Conservation (phyloP, 2,329 filamentous ascomycete species). For the Clonostachys sp. region DNA sequence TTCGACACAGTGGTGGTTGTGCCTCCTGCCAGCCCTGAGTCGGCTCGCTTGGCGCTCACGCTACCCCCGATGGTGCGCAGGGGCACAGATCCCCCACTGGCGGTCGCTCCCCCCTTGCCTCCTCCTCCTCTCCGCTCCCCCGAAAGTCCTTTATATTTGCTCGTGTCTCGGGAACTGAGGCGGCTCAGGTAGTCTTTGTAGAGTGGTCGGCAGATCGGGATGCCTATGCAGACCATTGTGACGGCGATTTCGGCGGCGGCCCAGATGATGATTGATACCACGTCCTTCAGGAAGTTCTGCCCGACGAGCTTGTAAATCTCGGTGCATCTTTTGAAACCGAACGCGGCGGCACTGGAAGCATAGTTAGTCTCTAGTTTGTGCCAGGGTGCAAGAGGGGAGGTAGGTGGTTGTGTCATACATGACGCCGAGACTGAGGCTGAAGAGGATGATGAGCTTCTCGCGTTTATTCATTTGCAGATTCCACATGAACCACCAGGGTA, state of each 20-base stretch:
- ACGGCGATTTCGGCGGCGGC: slow-evolving; percentile 29
- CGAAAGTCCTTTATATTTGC: neutral
- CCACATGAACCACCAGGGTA: slow-evolving; percentile 40
- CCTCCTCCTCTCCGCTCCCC: no score
- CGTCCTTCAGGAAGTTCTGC: slow-evolving; percentile 17
- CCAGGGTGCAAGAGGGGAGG: slow-evolving; percentile 12
- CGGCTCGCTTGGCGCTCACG: neutral
- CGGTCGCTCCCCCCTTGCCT: no score
- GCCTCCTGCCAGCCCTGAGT: no score
- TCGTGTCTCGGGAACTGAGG: slow-evolving; percentile 11
- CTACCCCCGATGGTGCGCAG: slow-evolving; percentile 1
- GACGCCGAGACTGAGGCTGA: slow-evolving; percentile 34
- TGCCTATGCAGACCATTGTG: slow-evolving; percentile 31
- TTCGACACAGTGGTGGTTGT: no score
- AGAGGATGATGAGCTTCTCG: slow-evolving; percentile 36
- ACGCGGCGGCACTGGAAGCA: slow-evolving; percentile 13
- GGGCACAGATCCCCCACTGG: neutral
- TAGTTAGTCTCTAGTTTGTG: neutral
- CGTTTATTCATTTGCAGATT: slow-evolving; percentile 35
- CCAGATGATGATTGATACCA: slow-evolving; percentile 28
- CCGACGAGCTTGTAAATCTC: slow-evolving; percentile 19
- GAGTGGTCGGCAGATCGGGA: slow-evolving; percentile 30
- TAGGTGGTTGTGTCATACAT: slow-evolving; percentile 8
- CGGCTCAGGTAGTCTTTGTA: slow-evolving; percentile 17
- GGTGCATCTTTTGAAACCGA: slow-evolving; percentile 18